phyloP scores from a whole-genome alignment of 257 asterid genomes.

The Capsicum chinense region DNA sequence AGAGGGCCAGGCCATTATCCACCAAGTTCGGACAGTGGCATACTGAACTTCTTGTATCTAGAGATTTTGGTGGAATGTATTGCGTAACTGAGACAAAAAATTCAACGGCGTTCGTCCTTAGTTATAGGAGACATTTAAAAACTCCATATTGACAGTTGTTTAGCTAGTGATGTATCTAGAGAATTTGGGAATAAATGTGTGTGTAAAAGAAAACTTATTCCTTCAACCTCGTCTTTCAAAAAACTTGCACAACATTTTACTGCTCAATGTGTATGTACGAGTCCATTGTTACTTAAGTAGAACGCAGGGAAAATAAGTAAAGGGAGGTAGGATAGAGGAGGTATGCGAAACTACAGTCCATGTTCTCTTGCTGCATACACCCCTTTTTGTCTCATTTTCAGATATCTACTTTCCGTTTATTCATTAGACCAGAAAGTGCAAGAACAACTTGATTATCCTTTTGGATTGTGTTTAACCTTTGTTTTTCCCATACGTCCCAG shows the following conservation, averaged over 20 bases:
- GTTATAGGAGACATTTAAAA: too few species aligned
- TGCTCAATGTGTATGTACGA: background rate
- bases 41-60: too few species aligned
- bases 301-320: background rate
- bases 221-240: conserved; percentile 3
- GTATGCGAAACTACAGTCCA: background rate
- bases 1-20: background rate
- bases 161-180: conserved; percentile 3
- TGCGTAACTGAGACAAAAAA: background rate
- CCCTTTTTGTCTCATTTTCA: background rate
- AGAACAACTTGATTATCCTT: background rate
- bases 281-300: background rate
- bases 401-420: background rate
- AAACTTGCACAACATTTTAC: background rate
- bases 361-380: background rate
- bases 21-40: background rate
- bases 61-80: background rate
- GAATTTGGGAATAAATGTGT: background rate
- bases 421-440: background rate
- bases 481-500: background rate
- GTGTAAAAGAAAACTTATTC: background rate
- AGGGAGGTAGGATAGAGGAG: background rate
- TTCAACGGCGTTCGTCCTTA: background rate
- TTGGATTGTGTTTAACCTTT: background rate
- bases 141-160: background rate